Conservation (phyloP, 345 rosid genomes). For the Microthlaspi erraticum region DNA sequence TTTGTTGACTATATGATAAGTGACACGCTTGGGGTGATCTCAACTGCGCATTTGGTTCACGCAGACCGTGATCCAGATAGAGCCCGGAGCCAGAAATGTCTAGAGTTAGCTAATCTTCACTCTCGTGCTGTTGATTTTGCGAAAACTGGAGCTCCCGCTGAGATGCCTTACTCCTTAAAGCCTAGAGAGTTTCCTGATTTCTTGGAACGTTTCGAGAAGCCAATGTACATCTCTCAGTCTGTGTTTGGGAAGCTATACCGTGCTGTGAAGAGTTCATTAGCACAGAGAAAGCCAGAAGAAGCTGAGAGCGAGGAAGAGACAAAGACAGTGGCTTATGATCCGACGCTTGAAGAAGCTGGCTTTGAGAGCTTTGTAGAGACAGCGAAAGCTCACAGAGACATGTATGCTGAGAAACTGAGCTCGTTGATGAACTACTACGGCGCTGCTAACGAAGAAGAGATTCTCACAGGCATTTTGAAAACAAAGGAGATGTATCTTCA, state of each 20-base stretch:
- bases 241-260: conserved; percentile 87
- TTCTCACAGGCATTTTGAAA: conserved; percentile 78
- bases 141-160: conserved; percentile 92
- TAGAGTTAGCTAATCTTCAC: conserved; percentile 82
- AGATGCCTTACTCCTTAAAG: conserved; percentile 79
- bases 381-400: conserved; percentile 60
- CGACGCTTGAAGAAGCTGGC: conserved; percentile 71
- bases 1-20: conserved; percentile 90
- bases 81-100: conserved; percentile 75
- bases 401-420: conserved; percentile 67
- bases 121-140: conserved; percentile 97
- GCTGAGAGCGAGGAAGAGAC: conserved; percentile 41
- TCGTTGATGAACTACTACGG: conserved; percentile 69
- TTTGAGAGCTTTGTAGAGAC: conserved; percentile 53
- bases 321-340: conserved; percentile 58
- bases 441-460: conserved; percentile 76
- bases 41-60: conserved; percentile 88
- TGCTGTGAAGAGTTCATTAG: conserved; percentile 46
- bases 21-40: conserved; percentile 88
- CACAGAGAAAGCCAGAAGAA: conserved; percentile 40
- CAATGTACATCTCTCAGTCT: conserved; percentile 62
- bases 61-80: conserved; percentile 82
- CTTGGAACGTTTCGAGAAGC: conserved; percentile 74
- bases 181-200: conserved; percentile 92
- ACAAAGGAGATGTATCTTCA: conserved; percentile 62